Evolutionary conservation across 129 eudicot genomes (phyloP), one percentile per base, ranked within the genome.

Genomic region (Saposhnikovia divaricata): DNA sequence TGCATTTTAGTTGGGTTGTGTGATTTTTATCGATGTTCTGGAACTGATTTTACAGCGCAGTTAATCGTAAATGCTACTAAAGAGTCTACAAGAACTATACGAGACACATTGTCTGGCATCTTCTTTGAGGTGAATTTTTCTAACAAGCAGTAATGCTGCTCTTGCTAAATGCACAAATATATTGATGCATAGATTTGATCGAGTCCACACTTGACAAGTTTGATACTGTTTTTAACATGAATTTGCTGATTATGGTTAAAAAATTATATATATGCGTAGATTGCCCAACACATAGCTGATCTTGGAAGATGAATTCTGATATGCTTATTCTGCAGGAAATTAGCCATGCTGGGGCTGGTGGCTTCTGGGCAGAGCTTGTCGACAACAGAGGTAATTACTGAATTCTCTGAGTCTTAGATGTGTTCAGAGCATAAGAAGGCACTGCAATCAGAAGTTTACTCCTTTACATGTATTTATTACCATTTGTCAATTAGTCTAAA

Each of bases 331-430:
- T 68, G 76, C 86, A 95, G 99, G 99, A 96, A 84, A 96, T 96
- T 80, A 96, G 92, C 86, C 96, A 92, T 85, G 98, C 99, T 31
- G 99, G 98, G 53, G 88, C 91, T 61, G 99, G 99, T 12, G 99
- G 99, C 72, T 84, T 96, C 85, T 96, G 99, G 99, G 97, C 90
- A 13, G 99, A 96, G 93, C 95, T 96, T 78, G 99, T 96, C 44
- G 85, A 76, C 80, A 96, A 96, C 78, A 86, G 93, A 90, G 98
- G 97, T 94, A 77, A 78, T 34, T 75, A 45, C 28, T 51, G 51
- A 21, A 76, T 80, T 68, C 39, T 78, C 23, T n/a, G n/a, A n/a
- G n/a, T n/a, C n/a, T 75, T 7, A 4, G 28, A 8, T 46, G n/a
- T 28, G 42, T 25, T 13, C 63, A 75, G 14, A 45, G 50, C 16